phyloP scores from a whole-genome alignment of 768 basidiomycete species.

The Auriscalpium microsporum region DNA sequence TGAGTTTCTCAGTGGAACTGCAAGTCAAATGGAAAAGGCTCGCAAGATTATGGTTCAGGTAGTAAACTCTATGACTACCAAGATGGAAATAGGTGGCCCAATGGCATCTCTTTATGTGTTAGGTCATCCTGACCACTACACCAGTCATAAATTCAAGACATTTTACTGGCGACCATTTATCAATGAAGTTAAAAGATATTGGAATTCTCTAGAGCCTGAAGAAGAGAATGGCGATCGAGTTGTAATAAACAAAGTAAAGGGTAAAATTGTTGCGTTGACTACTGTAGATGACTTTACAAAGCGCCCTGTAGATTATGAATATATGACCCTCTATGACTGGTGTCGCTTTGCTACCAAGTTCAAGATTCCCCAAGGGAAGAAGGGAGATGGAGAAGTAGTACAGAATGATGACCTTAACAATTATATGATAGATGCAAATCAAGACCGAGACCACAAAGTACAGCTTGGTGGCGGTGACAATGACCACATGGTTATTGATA shows the following conservation, averaged over 20 bases:
- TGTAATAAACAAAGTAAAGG: constrained; percentile 7
- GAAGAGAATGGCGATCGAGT: constrained; percentile 8
- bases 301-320: constrained; percentile 12
- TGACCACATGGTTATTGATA: too few species aligned
- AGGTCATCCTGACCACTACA: constrained; percentile 32
- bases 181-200: constrained; percentile 13
- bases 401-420: too few species aligned
- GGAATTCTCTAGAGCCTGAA: constrained; percentile 1
- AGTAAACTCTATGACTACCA: constrained; percentile 27
- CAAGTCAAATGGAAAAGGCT: constrained; percentile 14
- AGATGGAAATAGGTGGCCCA: constrained; percentile 30
- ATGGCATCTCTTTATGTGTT: constrained; percentile 29
- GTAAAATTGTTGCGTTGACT: constrained; percentile 16
- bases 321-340: constrained; percentile 24
- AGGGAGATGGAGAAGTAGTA: not conserved
- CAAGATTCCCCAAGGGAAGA: not conserved
- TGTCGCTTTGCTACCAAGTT: not conserved
- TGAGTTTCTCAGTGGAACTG: constrained; percentile 14
- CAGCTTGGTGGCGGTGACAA: too few species aligned
- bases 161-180: constrained; percentile 30
- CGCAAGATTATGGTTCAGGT: constrained; percentile 28
- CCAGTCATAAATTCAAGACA: constrained; percentile 25
- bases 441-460: too few species aligned
- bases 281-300: constrained; percentile 27
- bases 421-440: too few species aligned